Evolutionary conservation across 1,139 yeast genomes (phyloP), one percentile per base, ranked within the genome.

Genomic region (Williopsis jadinii): DNA sequence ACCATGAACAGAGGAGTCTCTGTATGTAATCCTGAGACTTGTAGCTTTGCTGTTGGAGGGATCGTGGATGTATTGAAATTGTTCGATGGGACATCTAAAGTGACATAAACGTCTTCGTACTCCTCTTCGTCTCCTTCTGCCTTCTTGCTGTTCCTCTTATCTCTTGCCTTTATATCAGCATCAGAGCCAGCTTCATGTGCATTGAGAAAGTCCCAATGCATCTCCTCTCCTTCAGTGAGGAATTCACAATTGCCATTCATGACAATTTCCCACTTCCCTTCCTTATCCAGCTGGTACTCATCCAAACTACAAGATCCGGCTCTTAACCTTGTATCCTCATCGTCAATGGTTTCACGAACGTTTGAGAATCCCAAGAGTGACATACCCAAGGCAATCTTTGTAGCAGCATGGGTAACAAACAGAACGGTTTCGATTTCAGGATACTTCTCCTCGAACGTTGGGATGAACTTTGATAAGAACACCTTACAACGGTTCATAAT

Each of bases 381-480:
- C 70, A 84, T 71, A 2, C 95, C 95, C 26, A 86, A 64, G 0
- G 88, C 86, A 43, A 84, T 84, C 55, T 83, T 83, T 8, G 90
- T 74, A 8, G 95, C 95, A 2, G 95, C 95, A 59, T 86, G 95
- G 9, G 92, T 78, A 32, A 84, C 75, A 11, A 86, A 65, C 37
- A 86, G 58, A 9, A 86, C 63, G 1, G 74, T 68, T 34, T 77
- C 72, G 15, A 74, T 59, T 6, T 77, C 67, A 3, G 88, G 86
- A 53, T 67, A 69, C 48, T 69, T 66, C 11, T 55, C 48, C 48
- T 80, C 81, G 43, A 83, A 68, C 28, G 60, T 61, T 2, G 73
- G 71, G 9, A 83, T 59, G 51, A 86, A 73, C 35, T 57, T 54
- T 1, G 59, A 52, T 67, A 86, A 64, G 42, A 84, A 80, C 14